Evolutionary conservation across 2,329 filamentous ascomycete species (phyloP), one percentile per base, ranked within the genome.

Genomic region (Monilinia fructicola): DNA sequence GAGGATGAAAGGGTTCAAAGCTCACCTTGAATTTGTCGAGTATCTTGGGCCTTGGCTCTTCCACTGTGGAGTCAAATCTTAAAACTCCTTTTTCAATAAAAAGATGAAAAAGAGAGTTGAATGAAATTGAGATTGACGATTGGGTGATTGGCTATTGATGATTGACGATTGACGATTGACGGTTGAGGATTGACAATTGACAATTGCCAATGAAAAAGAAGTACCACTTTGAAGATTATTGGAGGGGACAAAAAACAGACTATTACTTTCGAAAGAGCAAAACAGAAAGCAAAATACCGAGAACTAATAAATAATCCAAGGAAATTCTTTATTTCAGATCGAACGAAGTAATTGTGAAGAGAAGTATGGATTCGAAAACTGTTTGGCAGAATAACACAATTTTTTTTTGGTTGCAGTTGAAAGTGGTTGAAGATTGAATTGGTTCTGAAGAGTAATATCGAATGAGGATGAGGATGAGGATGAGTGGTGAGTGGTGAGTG

Each of bases 21-120:
- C 63, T 65, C 23, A 65, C 63, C 60, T 64, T n/a, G 54, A 23
- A 59, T 52, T 60, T 60, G 28, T 65, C 63, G 63, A 65, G 63
- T 65, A 59, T 58, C 53, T 64, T 54, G 53, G 42, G 53, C 50
- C 0, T 59, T 54, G 53, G 42, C 62, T 58, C 0, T 59, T 59
- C 63, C 59, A 65, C 59, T 65, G 63, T 65, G 63, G 54, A 65
- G 54, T 52, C 63, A 65, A 65, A 65, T 65, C 60, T 65, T 65
- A 65, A 46, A 59, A 65, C 54, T 52, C 54, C 54, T 65, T 58
- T 59, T 52, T 64, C 21, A 53, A 53, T 62, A 14, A 40, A 42
- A 42, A 42, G n/a, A n/a, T n/a, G n/a, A n/a, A 42, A 42, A 59
- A 59, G 31, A 48, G 42, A 35, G 21, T 59, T 35, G 38, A 42